Evolutionary conservation across 2,329 filamentous ascomycete genomes (phyloP).

Genomic region (Verticillium nubilum): DNA sequence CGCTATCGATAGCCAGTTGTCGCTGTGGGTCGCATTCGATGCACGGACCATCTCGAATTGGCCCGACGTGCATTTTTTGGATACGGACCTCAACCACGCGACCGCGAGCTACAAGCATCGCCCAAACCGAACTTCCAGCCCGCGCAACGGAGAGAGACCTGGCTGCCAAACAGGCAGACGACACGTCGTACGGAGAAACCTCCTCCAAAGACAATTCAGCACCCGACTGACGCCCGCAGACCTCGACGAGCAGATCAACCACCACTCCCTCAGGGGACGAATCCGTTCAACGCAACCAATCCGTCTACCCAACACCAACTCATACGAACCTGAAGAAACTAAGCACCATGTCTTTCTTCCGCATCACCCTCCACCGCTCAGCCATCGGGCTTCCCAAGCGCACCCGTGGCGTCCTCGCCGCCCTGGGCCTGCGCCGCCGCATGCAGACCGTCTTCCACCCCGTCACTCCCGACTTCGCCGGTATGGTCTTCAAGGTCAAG

Average conservation of each 20-base stretch:
- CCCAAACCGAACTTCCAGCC: background rate
- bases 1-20: background rate
- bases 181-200: background rate
- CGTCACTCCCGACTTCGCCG: conserved; percentile 73
- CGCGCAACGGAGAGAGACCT: background rate
- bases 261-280: background rate
- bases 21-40: background rate
- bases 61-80: background rate
- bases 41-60: background rate
- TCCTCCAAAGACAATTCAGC: background rate
- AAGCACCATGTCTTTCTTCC: conserved; percentile 69
- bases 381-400: conserved; percentile 82
- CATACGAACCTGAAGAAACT: background rate
- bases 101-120: background rate
- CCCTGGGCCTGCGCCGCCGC: conserved; percentile 80
- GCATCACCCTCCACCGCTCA: conserved; percentile 83
- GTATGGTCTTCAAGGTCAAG: conserved; percentile 91
- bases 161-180: conserved; percentile 3
- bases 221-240: background rate
- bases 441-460: conserved; percentile 87
- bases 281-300: background rate
- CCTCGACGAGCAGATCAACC: background rate
- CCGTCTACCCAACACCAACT: background rate
- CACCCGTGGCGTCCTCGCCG: conserved; percentile 73
- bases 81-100: background rate